phyloP scores from a whole-genome alignment of 1,284 basidiomycete genomes.

The Phellopilus nigrolimitatus region DNA sequence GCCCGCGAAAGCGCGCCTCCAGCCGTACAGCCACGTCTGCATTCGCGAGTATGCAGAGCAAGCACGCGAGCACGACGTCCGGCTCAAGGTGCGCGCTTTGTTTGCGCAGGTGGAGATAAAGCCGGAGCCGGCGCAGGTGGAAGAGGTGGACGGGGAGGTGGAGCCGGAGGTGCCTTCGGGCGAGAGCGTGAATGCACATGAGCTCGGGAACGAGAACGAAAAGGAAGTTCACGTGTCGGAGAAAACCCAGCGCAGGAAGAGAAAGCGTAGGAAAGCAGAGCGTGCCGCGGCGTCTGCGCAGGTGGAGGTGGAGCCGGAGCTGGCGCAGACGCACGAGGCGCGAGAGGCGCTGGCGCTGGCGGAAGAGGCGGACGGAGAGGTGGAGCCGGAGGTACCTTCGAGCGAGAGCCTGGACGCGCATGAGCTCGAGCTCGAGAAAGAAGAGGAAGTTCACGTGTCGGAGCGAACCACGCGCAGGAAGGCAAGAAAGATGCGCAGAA shows the following conservation, averaged over 20 bases:
- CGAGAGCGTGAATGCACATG: slow-evolving; percentile 20
- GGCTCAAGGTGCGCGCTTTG: slow-evolving; percentile 18
- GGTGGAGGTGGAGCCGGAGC: too few relatives aligned
- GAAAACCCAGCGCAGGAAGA: too few relatives aligned
- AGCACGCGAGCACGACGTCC: slow-evolving; percentile 43
- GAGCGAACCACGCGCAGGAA: slow-evolving; percentile 15
- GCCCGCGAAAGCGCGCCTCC: slow-evolving; percentile 66
- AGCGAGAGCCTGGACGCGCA: too few relatives aligned
- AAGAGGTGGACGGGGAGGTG: background rate
- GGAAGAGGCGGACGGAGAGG: background rate
- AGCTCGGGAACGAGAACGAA: too few relatives aligned
- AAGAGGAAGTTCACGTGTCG: background rate
- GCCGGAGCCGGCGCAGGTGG: background rate
- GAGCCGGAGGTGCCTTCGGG: background rate
- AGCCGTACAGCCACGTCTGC: slow-evolving; percentile 79
- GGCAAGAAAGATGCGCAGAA: slow-evolving; percentile 14
- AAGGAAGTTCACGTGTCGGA: too few relatives aligned
- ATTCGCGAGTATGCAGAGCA: slow-evolving; percentile 59
- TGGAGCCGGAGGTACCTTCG: background rate
- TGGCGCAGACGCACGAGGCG: too few relatives aligned
- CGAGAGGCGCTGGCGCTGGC: too few relatives aligned
- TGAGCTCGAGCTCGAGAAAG: too few relatives aligned
- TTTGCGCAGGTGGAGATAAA: background rate
- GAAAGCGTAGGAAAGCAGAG: too few relatives aligned
- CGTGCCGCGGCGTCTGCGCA: too few relatives aligned